Evolutionary conservation across 164 flowering plant genomes (phyloP), one percentile per base, ranked within the genome.

Genomic region (Brasenia schreberi): DNA sequence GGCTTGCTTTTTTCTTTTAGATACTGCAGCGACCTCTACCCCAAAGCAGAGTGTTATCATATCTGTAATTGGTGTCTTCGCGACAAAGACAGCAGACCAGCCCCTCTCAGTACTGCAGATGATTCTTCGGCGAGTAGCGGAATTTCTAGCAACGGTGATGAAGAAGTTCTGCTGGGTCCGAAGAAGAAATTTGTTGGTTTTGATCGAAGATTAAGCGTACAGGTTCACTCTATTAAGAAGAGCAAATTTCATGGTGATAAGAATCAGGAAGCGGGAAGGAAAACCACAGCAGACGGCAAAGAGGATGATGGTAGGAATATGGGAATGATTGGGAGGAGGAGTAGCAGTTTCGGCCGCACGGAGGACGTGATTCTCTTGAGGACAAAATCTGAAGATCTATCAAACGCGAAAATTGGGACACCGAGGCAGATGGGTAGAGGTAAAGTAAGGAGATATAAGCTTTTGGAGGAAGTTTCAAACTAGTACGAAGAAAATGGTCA

Each of bases 11-110:
- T 33, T 67, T 67, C 19, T 3, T 65, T 18, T 70, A 77, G 79
- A 62, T 77, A 77, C 43, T 77, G 77, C 52, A 77, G 79, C 60
- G 66, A 77, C 71, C 75, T 77, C 5, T 77, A 77, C 61, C 79
- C 79, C 5, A 77, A 74, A 65, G 71, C 69, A 0, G 71, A 74
- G 42, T 42, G 62, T 2, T 74, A 77, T 23, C 49, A 62, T 44
- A 39, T 69, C 63, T 77, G 79, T 67, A 77, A 77, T 63, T 77
- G 79, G 79, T 77, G 79, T 62, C 23, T 77, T 19, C 66, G 62
- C 1, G 71, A 71, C 52, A 71, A 66, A 9, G 75, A 58, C 11
- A 52, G 39, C 23, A 70, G 53, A 61, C 64, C 42, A n/a, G 18
- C 63, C 14, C 18, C 67, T 0, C 66, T 43, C 5, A 19, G 10